These are phyloP conservation scores for Quercus berberidifolia DNA, from an alignment of 306 rosid species.

Conservation along the genomic window DNA sequence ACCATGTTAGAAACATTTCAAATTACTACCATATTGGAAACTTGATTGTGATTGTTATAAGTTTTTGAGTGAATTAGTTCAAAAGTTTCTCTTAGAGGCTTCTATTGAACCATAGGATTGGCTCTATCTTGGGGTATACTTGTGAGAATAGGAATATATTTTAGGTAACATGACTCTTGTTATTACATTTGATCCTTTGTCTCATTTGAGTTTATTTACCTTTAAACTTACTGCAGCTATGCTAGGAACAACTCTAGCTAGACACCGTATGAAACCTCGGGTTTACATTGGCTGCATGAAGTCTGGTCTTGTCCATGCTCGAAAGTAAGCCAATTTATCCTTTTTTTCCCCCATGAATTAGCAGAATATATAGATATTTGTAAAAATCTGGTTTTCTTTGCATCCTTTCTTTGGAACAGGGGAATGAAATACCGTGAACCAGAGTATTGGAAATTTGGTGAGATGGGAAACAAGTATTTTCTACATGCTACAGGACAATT, in stretches of 20 bases:
- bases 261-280: slow-evolving; percentile 58
- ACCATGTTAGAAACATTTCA: neutral
- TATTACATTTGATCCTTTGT: slow-evolving; percentile 12
- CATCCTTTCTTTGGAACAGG: slow-evolving; percentile 36
- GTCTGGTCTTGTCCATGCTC: slow-evolving; percentile 86
- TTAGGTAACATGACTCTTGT: neutral
- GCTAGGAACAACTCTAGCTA: slow-evolving; percentile 55
- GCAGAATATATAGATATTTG: neutral
- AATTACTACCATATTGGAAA: neutral
- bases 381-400: slow-evolving; percentile 19
- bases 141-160: too few species aligned
- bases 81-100: too few species aligned
- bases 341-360: neutral
- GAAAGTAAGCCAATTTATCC: slow-evolving; percentile 51
- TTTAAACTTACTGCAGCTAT: slow-evolving; percentile 46
- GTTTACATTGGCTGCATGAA: slow-evolving; percentile 95
- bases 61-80: too few species aligned
- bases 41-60: neutral
- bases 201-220: slow-evolving; percentile 12
- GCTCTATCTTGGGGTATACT: too few species aligned
- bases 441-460: slow-evolving; percentile 90
- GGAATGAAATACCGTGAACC: slow-evolving; percentile 93
- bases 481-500: slow-evolving; percentile 94
- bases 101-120: too few species aligned
- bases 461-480: slow-evolving; percentile 80